Base-by-base conservation (phyloP, 2,329 filamentous ascomycete species). In the Diplodia scrobiculata region DNA sequence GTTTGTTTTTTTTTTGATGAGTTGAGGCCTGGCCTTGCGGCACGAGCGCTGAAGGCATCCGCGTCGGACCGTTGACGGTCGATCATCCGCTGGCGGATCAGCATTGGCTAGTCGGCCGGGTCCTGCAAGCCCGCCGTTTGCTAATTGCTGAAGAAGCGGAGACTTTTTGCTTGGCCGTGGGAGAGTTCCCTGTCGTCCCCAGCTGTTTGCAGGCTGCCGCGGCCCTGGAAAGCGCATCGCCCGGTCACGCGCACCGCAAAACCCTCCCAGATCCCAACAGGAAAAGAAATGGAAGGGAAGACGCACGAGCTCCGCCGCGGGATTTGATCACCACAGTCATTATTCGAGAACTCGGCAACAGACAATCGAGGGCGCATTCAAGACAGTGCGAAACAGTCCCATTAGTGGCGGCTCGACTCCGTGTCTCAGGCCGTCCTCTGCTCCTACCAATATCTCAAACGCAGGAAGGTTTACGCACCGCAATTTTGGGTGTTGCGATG, bases 81-180 rank as follows among this genome's bases (percentile, higher is more conserved):
- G 58, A 62, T 62, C 58, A 62, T 62, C 58, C 58, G 58, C 58
- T 62, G 58, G 58, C 58, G 41, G 58, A 62, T 62, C 58, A 48
- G 58, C 58, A 62, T 62, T 62, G 58, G 58, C 45, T 47, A 50
- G 58, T 50, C 58, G 45, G 10, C n/a, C 27, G 48, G 38, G 41
- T 25, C 41, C 38, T 62, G 45, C 58, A 25, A 25, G 45, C 41
- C 29, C 32, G 41, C 58, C 36, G 41, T 25, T 50, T 62, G 27
- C 41, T 36, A 29, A 17, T 13, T 21, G 17, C 29, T 34, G 58
- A 29, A 62, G 41, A 21, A 29, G 58, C 58, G 27, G 25, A 41
- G 58, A 34, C 48, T 34, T 34, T 50, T 34, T 25, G 3, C 58
- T 11, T 27, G 54, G 19, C 10, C 7, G 38, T 17, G 25, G 50